Evolutionary conservation across 2,329 filamentous ascomycete genomes (phyloP), one percentile per base, ranked within the genome.

Genomic region (Aspergillus pseudotamarii): DNA sequence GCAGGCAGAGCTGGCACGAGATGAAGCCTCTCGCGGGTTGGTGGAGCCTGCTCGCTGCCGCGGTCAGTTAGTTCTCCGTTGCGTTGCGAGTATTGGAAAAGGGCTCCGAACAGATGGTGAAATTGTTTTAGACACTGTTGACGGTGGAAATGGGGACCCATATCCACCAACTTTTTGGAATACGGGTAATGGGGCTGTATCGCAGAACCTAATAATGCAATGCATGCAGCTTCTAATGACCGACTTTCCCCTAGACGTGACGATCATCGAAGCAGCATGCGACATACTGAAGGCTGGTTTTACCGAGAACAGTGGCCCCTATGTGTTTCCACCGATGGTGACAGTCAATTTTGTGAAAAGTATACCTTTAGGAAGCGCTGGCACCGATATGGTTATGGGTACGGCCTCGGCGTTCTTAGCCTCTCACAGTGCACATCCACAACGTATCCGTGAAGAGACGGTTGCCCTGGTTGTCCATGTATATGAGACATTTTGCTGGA

Each of bases 231-330:
- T 77, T 28, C 70, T 81, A n/a, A 72, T 79, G 55, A 73, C 73
- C 34, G 73, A 76, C 28, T 80, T 81, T 43, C 75, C 76, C 9
- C 68, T 75, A 36, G 79, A 81, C 58, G 73, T 72, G 54, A 71
- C 73, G n/a, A 78, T 82, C 11, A 77, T 82, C 23, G 80, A 81
- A 69, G 77, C 79, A 8, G 75, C 79, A 9, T 82, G 80, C 66
- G 79, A 82, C 57, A 78, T 83, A 23, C 67, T 83, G 43, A 81
- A 78, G 65, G 79, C 80, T 12, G 80, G 80, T 4, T 82, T 78
- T 62, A 81, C 80, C 4, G 81, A 83, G 62, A 72, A 69, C 26
- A 77, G 75, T 0, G 79, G 80, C 0, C 78, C 77, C 12, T 82
- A 79, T 61, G 79, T 82, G 23, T 80, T 82, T 60, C 73, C 78